phyloP scores from a whole-genome alignment of 345 rosid species.

The Erodium maritimum region DNA sequence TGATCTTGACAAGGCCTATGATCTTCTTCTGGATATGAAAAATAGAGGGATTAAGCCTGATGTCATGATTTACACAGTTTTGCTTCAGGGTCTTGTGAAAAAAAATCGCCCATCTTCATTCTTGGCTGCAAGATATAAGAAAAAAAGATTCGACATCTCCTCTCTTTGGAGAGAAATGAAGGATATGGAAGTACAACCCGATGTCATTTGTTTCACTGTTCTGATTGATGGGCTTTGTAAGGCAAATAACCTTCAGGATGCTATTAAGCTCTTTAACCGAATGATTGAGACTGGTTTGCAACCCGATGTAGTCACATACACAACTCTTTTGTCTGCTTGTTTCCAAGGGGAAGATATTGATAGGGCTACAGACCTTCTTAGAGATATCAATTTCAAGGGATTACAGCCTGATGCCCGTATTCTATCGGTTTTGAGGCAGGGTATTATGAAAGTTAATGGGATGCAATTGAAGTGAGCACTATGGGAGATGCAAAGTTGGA shows the following conservation, averaged over 20 bases:
- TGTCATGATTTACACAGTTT: conserved; percentile 45
- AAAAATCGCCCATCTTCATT: conserved; percentile 10
- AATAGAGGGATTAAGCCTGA: conserved; percentile 49
- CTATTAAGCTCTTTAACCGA: conserved; percentile 25
- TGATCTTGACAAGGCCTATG: conserved; percentile 25
- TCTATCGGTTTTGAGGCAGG: not conserved
- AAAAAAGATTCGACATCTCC: conserved; percentile 3
- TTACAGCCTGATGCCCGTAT: conserved; percentile 16
- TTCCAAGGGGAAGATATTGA: conserved; percentile 26
- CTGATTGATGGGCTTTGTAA: conserved; percentile 47
- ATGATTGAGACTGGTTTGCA: conserved; percentile 44
- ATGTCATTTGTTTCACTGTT: conserved; percentile 46
- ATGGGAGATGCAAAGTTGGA: no score
- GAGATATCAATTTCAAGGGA: conserved; percentile 28
- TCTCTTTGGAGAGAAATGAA: conserved; percentile 28
- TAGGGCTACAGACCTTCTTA: conserved; percentile 28
- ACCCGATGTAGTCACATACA: conserved; percentile 51
- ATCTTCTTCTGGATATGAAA: conserved; percentile 47
- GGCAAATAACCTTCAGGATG: conserved; percentile 30
- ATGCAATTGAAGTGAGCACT: no score
- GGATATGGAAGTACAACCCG: conserved; percentile 26
- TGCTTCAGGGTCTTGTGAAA: conserved; percentile 36
- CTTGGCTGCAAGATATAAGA: conserved; percentile 10
- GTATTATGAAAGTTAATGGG: no score
- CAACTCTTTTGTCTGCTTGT: conserved; percentile 40